A percentile compares a stretch with the other conserved stretches of the same genome.
phyloP scores from a whole-genome alignment of 768 basidiomycete genomes.

The Tylopilus felleus region DNA sequence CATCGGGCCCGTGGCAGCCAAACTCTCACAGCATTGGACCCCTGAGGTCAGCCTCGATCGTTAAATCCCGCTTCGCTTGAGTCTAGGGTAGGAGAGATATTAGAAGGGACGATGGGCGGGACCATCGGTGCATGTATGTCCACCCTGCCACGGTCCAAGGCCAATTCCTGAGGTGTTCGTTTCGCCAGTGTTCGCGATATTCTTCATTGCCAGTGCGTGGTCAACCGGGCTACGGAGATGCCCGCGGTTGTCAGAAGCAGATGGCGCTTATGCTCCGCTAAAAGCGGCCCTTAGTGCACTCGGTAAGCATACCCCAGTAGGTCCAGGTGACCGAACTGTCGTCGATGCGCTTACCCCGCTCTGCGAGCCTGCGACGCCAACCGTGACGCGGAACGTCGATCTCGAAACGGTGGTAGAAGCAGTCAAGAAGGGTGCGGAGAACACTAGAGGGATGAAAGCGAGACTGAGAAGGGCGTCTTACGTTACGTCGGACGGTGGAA shows the following conservation, averaged over 20 bases:
- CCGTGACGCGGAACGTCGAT: neutral
- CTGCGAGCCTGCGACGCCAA: conserved; percentile 24
- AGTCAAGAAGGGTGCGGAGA: conserved; percentile 42
- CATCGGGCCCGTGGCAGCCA: neutral
- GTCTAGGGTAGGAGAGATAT: neutral
- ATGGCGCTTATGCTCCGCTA: conserved; percentile 13
- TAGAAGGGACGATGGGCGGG: conserved; percentile 29
- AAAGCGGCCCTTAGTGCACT: conserved; percentile 31
- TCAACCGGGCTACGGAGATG: conserved; percentile 17
- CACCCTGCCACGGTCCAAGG: conserved; percentile 15
- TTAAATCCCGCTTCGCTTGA: neutral
- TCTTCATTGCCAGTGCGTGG: conserved; percentile 40
- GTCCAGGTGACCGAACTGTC: conserved; percentile 54
- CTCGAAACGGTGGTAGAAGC: conserved; percentile 24
- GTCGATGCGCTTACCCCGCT: conserved; percentile 53
- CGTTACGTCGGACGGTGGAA: conserved; percentile 30
- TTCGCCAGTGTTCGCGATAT: conserved; percentile 26
- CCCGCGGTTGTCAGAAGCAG: neutral
- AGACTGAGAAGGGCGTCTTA: conserved; percentile 41
- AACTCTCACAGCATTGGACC: neutral
- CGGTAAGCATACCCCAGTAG: conserved; percentile 45
- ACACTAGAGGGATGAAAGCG: too few species aligned
- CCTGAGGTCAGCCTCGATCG: neutral
- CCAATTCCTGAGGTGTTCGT: conserved; percentile 19
- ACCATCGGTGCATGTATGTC: conserved; percentile 50